Base-by-base conservation (phyloP, 2,329 filamentous ascomycete genomes). In the Aureobasidium leucospermi region DNA sequence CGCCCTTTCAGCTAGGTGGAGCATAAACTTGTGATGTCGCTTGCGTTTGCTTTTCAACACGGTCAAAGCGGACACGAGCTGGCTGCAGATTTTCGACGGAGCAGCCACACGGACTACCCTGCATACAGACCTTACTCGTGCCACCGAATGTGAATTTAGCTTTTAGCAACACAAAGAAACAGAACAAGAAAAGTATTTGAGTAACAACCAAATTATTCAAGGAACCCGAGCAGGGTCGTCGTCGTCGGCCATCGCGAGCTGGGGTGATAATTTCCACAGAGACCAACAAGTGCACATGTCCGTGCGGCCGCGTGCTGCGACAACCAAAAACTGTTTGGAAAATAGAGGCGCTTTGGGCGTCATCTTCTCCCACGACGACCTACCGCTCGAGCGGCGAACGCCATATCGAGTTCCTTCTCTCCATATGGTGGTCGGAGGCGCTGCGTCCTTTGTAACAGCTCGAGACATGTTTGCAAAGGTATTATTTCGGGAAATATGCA, bases 211-310 rank as follows among this genome's bases (percentile, higher is more conserved):
- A 23, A 23, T 23, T 23, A 3, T 23, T 23, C 23, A 23, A 23
- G 23, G 23, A 8, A 36, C 34, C 8, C 34, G 34, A 36, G 13
- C 34, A 36, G 13, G 13, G n/a, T 15, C 13, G 47, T 51, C 2
- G 47, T 34, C 32, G 16, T 38, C 31, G 34, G 34, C 11, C 32
- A 38, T 31, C 43, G 39, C 23, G n/a, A n/a, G 43, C 47, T 51
- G 47, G 23, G 23, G 23, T 15, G 47, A 52, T 52, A 55, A 55
- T 55, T 55, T 55, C 51, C 51, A 55, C 51, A 55, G 51, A 32
- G 51, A 55, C 34, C n/a, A 19, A 34, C 6, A 29, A 11, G 13
- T 23, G 28, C 10, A 9, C 19, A 13, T 31, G 49, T 43, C 51
- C n/a, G 51, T 55, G 51, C 49, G 49, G 49, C 29, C 8, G 13